Evolutionary conservation across 768 basidiomycete species (phyloP), one percentile per base, ranked within the genome.

Genomic region (Pleurotus eryngii): DNA sequence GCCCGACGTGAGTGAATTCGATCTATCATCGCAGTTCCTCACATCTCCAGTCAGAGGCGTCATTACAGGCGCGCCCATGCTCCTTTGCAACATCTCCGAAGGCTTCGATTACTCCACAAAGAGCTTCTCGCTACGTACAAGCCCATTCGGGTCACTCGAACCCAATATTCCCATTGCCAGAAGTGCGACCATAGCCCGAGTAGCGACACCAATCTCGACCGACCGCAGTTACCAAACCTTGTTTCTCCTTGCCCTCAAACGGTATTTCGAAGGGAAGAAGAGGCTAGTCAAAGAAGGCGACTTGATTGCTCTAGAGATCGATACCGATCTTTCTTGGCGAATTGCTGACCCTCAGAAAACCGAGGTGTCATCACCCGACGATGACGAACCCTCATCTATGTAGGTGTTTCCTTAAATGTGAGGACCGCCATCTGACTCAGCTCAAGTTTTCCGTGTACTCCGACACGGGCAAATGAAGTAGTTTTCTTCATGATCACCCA

Each of bases 401-500:
- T 35, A 35, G 30, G 30, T 11, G 30, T 35, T 35, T 35, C 7
- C 30, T 35, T 35, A 9, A 35, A 35, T 35, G 11, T 11, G 30
- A 35, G 30, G 30, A 35, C 30, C 30, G 11, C 30, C 9, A 35
- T 35, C 30, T 35, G 30, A 35, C 30, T 9, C 30, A 35, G 30
- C 12, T 27, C 4, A 37, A 62, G 64, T 24, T 59, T 59, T 60
- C 64, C 60, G 14, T 59, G 51, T 40, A 63, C 59, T 49, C 63
- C 62, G 8, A 48, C 59, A 15, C 72, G 70, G 18, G 42, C 71
- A 62, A 67, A 85, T 63, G 73, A 83, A 63, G 64, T 84, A 2
- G 85, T 89, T 0, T 92, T 83, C 65, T 98, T 98, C 69, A 74
- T 84, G 56, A 77, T 98, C 49, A 90, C 90, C 12, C 82, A 88